These are phyloP conservation scores for Gnomoniopsis sp. DNA, from an alignment of 2,329 filamentous ascomycete species.

Conservation along the genomic window DNA sequence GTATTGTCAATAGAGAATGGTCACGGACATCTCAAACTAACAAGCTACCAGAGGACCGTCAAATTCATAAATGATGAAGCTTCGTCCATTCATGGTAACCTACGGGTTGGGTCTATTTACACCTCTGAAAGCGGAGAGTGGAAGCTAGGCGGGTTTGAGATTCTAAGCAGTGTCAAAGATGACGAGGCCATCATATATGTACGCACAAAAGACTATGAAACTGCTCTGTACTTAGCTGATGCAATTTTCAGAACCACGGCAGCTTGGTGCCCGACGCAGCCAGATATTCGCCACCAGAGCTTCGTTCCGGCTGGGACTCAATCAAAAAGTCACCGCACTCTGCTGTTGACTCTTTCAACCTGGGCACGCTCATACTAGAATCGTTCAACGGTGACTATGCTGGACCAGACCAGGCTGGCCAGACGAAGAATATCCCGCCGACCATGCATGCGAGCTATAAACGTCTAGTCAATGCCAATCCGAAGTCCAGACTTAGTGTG, in stretches of 20 bases:
- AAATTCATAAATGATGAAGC: conserved; percentile 97
- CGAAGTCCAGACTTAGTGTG: conserved; percentile 81
- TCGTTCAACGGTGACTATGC: conserved; percentile 84
- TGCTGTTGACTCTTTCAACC: conserved; percentile 84
- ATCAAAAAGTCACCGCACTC: conserved; percentile 79
- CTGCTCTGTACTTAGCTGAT: conserved; percentile 12
- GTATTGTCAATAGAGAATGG: conserved; percentile 17
- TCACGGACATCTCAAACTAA: not conserved
- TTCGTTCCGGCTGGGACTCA: conserved; percentile 86
- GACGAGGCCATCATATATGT: conserved; percentile 92
- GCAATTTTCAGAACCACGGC: conserved; percentile 67
- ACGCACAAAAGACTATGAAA: conserved; percentile 11
- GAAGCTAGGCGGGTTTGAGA: conserved; percentile 92
- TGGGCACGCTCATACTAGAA: conserved; percentile 81
- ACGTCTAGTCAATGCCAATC: conserved; percentile 80
- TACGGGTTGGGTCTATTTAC: conserved; percentile 84
- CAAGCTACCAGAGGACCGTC: conserved; percentile 65
- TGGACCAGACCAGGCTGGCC: conserved; percentile 74
- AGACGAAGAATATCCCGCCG: conserved; percentile 81
- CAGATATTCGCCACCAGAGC: conserved; percentile 82
- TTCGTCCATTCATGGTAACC: conserved; percentile 81
- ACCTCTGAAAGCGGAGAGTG: conserved; percentile 96
- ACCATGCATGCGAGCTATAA: conserved; percentile 91
- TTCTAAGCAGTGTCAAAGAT: conserved; percentile 92
- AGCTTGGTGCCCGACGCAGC: conserved; percentile 81